Percentiles rank a stretch among this genome's conserved stretches.
These are phyloP conservation scores for Carallia brachiata DNA, from an alignment of 345 rosid genomes.

Conservation along the genomic window DNA sequence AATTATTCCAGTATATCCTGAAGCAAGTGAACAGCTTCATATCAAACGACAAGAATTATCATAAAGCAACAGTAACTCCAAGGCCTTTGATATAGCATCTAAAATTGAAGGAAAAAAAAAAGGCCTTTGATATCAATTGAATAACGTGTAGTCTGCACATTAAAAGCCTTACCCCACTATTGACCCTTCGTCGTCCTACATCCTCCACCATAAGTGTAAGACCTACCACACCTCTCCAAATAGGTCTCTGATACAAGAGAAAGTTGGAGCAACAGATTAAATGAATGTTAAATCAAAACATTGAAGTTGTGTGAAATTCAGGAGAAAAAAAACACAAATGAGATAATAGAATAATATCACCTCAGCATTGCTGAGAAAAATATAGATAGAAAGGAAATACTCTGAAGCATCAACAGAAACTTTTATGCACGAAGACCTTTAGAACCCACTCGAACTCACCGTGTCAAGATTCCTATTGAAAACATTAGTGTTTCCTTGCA, in stretches of 20 bases:
- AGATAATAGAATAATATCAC: too few relatives aligned
- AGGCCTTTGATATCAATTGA: background rate
- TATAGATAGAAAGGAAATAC: too few relatives aligned
- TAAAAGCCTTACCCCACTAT: conserved; percentile 50
- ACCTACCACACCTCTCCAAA: conserved; percentile 79
- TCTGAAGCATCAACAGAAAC: too few relatives aligned
- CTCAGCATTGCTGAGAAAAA: too few relatives aligned
- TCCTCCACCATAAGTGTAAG: conserved; percentile 81
- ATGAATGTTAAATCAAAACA: background rate
- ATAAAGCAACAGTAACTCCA: background rate
- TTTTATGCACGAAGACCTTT: too few relatives aligned
- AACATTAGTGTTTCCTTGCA: too few relatives aligned
- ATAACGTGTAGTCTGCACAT: conserved; percentile 2
- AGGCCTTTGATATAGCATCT: background rate
- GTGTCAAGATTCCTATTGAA: too few relatives aligned
- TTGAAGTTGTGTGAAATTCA: background rate
- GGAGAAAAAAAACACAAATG: background rate
- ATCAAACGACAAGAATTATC: background rate
- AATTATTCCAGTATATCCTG: background rate
- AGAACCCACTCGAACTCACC: too few relatives aligned
- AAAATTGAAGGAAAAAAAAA: conserved; percentile 5
- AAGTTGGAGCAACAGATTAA: background rate
- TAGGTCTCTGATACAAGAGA: conserved; percentile 55
- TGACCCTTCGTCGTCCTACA: conserved; percentile 68
- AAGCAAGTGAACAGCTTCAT: background rate